phyloP scores from a whole-genome alignment of 257 asterid species.

The Jacaranda copaia region DNA sequence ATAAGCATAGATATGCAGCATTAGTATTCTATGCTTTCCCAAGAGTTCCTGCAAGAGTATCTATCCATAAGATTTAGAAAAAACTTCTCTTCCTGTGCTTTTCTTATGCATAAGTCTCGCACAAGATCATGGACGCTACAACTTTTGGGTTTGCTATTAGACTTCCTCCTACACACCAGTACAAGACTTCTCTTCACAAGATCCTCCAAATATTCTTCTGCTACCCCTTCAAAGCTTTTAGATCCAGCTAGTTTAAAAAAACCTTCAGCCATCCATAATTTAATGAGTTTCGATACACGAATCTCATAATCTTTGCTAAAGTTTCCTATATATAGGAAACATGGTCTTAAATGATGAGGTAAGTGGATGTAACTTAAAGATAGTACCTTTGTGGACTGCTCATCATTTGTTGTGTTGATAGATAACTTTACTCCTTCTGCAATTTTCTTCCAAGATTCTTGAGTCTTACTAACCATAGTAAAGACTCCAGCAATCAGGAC shows the following conservation, averaged over 20 bases:
- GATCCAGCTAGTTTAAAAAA: background rate
- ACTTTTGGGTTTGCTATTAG: background rate
- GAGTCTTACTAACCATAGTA: too few relatives aligned
- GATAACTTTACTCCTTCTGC: background rate
- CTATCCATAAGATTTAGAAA: background rate
- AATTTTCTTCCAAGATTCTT: too few relatives aligned
- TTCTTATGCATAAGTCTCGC: background rate
- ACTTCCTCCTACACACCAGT: background rate
- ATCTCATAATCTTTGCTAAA: background rate
- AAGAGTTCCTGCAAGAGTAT: background rate
- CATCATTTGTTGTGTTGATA: background rate
- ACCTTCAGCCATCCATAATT: background rate
- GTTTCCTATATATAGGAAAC: background rate
- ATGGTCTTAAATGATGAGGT: background rate
- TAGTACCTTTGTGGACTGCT: background rate
- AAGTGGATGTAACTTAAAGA: background rate
- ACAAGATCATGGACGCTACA: background rate
- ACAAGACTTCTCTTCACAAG: background rate
- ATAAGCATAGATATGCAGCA: background rate
- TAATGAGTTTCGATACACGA: background rate
- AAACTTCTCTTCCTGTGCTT: background rate
- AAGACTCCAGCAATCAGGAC: too few relatives aligned
- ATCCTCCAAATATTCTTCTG: conserved; percentile 1
- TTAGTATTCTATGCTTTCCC: background rate
- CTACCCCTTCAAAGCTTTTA: background rate